A percentile compares a stretch with the other conserved stretches of the same genome.
Evolutionary conservation across 345 rosid genomes (phyloP).

Genomic region (Populus davidiana): DNA sequence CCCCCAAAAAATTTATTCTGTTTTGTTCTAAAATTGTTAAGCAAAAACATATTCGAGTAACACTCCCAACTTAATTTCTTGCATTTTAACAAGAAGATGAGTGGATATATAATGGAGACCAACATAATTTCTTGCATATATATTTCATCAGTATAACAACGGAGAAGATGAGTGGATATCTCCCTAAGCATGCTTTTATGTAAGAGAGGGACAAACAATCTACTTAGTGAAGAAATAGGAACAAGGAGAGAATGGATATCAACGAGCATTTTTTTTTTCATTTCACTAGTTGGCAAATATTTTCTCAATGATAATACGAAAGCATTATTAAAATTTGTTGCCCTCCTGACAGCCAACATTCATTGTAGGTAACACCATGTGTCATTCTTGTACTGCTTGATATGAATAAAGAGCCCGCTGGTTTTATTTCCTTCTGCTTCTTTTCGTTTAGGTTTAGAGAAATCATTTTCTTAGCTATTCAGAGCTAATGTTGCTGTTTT

Average conservation of each 20-base stretch:
- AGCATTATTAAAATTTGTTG: background rate
- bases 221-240: background rate
- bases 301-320: background rate
- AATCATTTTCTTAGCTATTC: background rate
- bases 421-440: background rate
- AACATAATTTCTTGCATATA: background rate
- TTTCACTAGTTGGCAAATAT: background rate
- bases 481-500: constrained; percentile 2
- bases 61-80: background rate
- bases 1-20: background rate
- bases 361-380: background rate
- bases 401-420: background rate
- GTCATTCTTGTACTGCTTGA: background rate
- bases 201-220: background rate
- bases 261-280: background rate
- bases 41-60: background rate
- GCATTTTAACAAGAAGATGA: background rate
- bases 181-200: background rate
- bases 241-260: background rate
- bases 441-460: background rate
- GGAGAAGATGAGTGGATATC: background rate
- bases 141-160: background rate
- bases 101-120: background rate
- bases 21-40: background rate
- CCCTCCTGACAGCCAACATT: background rate